phyloP scores from a whole-genome alignment of 257 asterid genomes.

The Scutellaria barbata region DNA sequence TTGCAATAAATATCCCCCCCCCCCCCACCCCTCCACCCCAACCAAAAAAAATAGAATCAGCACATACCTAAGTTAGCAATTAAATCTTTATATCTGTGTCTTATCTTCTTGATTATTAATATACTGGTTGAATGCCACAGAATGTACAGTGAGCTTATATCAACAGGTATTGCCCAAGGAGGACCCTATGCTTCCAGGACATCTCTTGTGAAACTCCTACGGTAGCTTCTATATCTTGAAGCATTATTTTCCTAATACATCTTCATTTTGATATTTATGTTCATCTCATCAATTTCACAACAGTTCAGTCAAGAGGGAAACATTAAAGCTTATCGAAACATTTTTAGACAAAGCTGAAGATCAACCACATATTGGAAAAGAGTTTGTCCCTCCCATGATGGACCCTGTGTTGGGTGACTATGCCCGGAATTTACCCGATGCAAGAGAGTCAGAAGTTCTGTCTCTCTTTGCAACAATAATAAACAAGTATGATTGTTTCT shows the following conservation, averaged over 20 bases:
- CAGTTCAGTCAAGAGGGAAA: conserved; percentile 96
- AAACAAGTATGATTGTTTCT: conserved; percentile 61
- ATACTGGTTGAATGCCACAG: conserved; percentile 51
- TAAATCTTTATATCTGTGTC: background rate
- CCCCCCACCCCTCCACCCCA: too few species aligned
- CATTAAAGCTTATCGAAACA: conserved; percentile 86
- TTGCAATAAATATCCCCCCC: background rate
- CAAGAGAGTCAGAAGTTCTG: conserved; percentile 94
- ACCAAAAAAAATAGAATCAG: background rate
- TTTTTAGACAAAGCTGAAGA: conserved; percentile 88
- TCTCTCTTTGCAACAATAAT: conserved; percentile 90
- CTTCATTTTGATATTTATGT: conserved; percentile 22
- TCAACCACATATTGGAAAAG: conserved; percentile 80
- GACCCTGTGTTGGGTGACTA: conserved; percentile 89
- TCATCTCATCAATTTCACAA: conserved; percentile 17
- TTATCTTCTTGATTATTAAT: conserved; percentile 27
- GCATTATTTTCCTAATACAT: conserved; percentile 23
- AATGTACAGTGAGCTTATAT: conserved; percentile 94
- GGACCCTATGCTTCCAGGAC: conserved; percentile 79
- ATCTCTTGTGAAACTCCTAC: conserved; percentile 80
- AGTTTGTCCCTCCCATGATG: conserved; percentile 94
- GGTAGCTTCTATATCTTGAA: conserved; percentile 50
- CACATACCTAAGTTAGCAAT: background rate
- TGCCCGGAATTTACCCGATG: conserved; percentile 93
- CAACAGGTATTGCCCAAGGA: conserved; percentile 81